Conservation (phyloP, 768 basidiomycete genomes). For the Stropharia rugosoannulata region DNA sequence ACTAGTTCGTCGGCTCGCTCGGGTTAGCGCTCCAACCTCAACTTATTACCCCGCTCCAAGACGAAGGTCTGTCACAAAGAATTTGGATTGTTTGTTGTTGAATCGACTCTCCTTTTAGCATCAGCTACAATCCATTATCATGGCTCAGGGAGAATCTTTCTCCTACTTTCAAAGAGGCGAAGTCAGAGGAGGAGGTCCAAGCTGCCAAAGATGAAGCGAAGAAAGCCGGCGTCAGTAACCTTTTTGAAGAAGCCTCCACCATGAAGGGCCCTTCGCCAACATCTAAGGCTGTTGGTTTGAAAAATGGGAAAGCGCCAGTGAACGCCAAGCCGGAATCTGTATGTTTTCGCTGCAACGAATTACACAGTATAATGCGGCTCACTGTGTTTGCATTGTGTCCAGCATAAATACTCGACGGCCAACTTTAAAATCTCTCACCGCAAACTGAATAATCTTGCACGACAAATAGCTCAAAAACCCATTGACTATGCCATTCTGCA, state of each 20-base stretch:
- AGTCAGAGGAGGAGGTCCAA: conserved; percentile 42
- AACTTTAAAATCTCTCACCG: conserved; percentile 93
- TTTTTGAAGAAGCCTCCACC: conserved; percentile 43
- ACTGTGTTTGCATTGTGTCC: not conserved
- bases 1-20: not conserved
- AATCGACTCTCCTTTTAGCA: conserved; percentile 19
- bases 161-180: conserved; percentile 45
- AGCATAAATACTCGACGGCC: conserved; percentile 94
- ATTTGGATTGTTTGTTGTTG: no score
- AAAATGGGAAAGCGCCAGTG: conserved; percentile 14
- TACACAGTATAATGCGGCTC: not conserved
- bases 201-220: conserved; percentile 44
- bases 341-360: conserved; percentile 4
- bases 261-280: conserved; percentile 11
- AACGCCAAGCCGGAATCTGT: conserved; percentile 30
- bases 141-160: conserved; percentile 66
- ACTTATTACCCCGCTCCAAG: not conserved
- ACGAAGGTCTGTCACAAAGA: not conserved
- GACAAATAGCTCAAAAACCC: conserved; percentile 87
- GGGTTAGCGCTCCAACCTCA: not conserved
- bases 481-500: conserved; percentile 95
- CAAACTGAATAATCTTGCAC: conserved; percentile 86
- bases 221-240: conserved; percentile 42
- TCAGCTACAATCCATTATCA: conserved; percentile 55
- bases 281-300: conserved; percentile 5